Base-by-base conservation (phyloP, 1,284 basidiomycete species). In the Chiua sp. region DNA sequence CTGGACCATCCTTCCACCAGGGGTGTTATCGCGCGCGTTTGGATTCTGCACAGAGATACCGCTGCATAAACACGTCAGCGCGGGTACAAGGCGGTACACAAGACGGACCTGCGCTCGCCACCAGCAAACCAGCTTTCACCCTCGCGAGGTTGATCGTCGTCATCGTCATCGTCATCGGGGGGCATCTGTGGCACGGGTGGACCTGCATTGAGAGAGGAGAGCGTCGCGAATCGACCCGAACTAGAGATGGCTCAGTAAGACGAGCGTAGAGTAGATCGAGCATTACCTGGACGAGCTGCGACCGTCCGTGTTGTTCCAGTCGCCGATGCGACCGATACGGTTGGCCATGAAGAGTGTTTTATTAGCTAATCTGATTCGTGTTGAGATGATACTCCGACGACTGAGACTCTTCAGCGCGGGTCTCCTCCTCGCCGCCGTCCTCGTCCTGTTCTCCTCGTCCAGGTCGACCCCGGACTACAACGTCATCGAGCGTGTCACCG, bases 41-140 rank as follows among this genome's bases (percentile, higher is more conserved):
- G 96, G 97, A 71, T 96, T 94, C 76, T 98, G 87, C 1, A 99
- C 87, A 4, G 91, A 93, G 44, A 99, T 82, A 0, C 96, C 97
- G 76, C 96, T 98, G 67, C 46, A 35, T 49, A 15, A 39, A 44
- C 37, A n/a, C 28, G 48, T 52, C 42, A 48, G 37, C 46, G 56
- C 47, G 23, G 7, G 26, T 12, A 23, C 28, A 35, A 22, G 7
- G 18, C 39, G 22, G n/a, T 8, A 15, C 0, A 46, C 22, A 33
- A 8, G 46, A 32, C 64, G 32, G 54, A 92, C 93, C 92, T 94
- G 67, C 91, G 80, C 73, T 96, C 94, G 1, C 95, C 94, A 37
- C 94, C 95, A 4, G 94, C 88, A 73, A 92, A 94, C 83, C 86
- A 93, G 66, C 80, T 88, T 65, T 90, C 84, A 5, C 80, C 79